Conservation (phyloP, 2,329 filamentous ascomycete species). For the Thelonectria blattea region DNA sequence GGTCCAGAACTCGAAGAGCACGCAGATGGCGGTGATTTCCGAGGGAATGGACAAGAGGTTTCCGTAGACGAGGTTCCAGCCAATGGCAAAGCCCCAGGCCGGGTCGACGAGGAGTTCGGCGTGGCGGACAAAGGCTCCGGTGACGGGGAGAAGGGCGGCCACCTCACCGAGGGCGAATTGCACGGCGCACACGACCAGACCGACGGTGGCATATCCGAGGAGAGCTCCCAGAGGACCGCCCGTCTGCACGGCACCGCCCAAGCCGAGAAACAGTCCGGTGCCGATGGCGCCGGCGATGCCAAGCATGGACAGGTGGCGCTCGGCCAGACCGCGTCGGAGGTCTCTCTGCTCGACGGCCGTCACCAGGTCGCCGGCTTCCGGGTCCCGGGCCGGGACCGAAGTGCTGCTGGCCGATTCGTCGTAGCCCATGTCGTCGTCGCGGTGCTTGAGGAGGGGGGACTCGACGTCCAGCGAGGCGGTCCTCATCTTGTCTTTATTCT, state of each 20-base stretch:
- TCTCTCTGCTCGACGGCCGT: slow-evolving; percentile 32
- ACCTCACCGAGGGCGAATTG: slow-evolving; percentile 60
- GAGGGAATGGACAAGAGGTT: slow-evolving; percentile 58
- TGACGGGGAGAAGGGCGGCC: slow-evolving; percentile 52
- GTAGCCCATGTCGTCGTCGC: slow-evolving; percentile 3
- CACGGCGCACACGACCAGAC: slow-evolving; percentile 54
- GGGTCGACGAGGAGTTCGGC: slow-evolving; percentile 59
- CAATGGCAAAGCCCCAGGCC: slow-evolving; percentile 60
- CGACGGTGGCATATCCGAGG: slow-evolving; percentile 51
- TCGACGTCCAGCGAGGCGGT: neutral
- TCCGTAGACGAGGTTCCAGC: slow-evolving; percentile 59
- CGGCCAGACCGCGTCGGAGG: slow-evolving; percentile 35
- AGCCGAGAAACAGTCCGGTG: slow-evolving; percentile 42
- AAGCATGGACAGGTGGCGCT: slow-evolving; percentile 55
- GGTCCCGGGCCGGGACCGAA: neutral
- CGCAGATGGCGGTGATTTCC: slow-evolving; percentile 53
- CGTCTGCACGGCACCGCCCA: slow-evolving; percentile 51
- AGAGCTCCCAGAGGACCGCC: slow-evolving; percentile 49
- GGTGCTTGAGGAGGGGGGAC: slow-evolving; percentile 14
- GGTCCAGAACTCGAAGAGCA: slow-evolving; percentile 49
- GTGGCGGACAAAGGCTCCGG: slow-evolving; percentile 56
- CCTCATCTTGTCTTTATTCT: neutral
- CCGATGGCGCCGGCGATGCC: slow-evolving; percentile 61
- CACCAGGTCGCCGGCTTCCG: slow-evolving; percentile 29
- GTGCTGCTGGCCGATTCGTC: slow-evolving; percentile 8